Evolutionary conservation across 164 flowering plant genomes (phyloP).

Genomic region (Cinnamomum micranthum): DNA sequence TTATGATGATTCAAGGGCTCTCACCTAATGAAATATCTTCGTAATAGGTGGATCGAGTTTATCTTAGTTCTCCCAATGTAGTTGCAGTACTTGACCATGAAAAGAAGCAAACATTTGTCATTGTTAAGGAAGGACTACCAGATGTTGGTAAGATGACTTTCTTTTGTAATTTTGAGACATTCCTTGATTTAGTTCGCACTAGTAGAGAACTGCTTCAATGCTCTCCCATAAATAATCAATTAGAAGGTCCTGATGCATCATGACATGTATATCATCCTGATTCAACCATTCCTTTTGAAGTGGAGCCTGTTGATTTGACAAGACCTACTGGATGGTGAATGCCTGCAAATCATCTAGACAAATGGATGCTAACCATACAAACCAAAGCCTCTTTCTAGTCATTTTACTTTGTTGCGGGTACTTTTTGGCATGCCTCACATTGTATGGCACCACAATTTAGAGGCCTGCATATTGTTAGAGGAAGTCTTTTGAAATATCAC

Average conservation of each 20-base stretch:
- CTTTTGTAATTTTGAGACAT: not conserved
- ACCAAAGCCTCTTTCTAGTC: not conserved
- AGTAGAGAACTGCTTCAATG: not conserved
- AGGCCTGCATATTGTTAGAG: not conserved
- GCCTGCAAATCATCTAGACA: not conserved
- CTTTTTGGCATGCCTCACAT: not conserved
- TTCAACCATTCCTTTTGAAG: not conserved
- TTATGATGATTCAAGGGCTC: too few relatives aligned
- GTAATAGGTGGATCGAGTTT: conserved; percentile 76
- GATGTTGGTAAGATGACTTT: conserved; percentile 70
- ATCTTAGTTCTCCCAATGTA: conserved; percentile 62
- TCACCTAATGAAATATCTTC: not conserved
- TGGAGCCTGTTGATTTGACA: not conserved
- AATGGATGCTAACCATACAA: not conserved
- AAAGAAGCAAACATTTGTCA: conserved; percentile 71
- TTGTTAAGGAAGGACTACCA: conserved; percentile 84
- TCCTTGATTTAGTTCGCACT: not conserved
- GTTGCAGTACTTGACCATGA: conserved; percentile 95
- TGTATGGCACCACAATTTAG: not conserved
- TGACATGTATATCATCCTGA: not conserved
- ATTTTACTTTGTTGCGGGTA: not conserved
- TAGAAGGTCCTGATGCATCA: not conserved
- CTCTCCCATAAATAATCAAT: too few relatives aligned
- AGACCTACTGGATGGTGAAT: not conserved
- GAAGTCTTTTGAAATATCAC: not conserved